These are phyloP conservation scores for Ascosphaera pollenicola DNA, from an alignment of 2,329 filamentous ascomycete genomes.

Conservation along the genomic window DNA sequence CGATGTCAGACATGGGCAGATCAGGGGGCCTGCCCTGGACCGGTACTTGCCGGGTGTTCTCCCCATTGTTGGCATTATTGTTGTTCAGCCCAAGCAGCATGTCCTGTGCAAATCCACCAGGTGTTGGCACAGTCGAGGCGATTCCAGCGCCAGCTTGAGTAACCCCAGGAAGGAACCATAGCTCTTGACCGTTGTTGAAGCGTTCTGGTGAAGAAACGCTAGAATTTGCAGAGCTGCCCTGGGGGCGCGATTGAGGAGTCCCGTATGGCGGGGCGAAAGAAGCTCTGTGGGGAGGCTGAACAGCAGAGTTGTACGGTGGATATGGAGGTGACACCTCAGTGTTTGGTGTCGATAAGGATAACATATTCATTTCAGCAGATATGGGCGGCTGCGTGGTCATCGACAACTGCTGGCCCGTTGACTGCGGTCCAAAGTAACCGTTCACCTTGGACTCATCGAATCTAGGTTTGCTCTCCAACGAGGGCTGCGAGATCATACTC, in stretches of 20 bases:
- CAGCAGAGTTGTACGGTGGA: background rate
- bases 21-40: constrained; percentile 8
- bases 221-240: background rate
- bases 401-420: background rate
- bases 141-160: constrained; percentile 4
- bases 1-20: constrained; percentile 30
- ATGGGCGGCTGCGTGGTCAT: background rate
- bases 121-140: constrained; percentile 3
- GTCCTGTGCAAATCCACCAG: constrained; percentile 2
- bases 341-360: background rate
- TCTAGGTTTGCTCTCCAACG: background rate
- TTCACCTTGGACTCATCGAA: background rate
- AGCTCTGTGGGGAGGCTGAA: background rate
- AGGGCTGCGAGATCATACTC: background rate
- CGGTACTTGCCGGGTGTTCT: background rate
- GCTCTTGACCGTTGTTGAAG: background rate
- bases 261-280: background rate
- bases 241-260: background rate
- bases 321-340: background rate
- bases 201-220: background rate
- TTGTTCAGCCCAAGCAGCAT: background rate
- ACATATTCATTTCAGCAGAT: background rate
- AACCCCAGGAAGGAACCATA: constrained; percentile 6
- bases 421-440: background rate
- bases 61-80: background rate